Conservation (phyloP, 768 basidiomycete species). For the Boletus fagicola region DNA sequence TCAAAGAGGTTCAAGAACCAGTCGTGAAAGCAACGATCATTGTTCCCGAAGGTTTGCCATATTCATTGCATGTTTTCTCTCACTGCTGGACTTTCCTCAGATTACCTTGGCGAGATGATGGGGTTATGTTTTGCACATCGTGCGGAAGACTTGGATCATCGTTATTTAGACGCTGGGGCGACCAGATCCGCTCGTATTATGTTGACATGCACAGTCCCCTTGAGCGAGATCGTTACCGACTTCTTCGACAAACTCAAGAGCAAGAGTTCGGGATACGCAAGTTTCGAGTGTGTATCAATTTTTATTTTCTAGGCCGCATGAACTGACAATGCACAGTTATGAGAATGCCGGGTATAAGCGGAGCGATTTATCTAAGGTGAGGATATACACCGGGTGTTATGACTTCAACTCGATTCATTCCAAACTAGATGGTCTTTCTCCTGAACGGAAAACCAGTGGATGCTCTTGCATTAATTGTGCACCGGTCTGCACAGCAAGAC, state of each 20-base stretch:
- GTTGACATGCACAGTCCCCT: slow-evolving; percentile 78
- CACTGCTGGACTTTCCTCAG: slow-evolving; percentile 37
- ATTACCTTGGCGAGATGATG: slow-evolving; percentile 96
- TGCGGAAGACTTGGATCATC: slow-evolving; percentile 79
- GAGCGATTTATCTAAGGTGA: slow-evolving; percentile 82
- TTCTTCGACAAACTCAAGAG: slow-evolving; percentile 96
- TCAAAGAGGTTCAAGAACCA: slow-evolving; percentile 85
- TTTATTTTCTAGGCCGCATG: not conserved
- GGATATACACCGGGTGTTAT: not conserved
- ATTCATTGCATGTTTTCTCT: not conserved
- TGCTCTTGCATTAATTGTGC: slow-evolving; percentile 89
- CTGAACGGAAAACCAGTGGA: slow-evolving; percentile 89
- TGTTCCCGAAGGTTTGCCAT: slow-evolving; percentile 75
- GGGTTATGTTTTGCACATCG: slow-evolving; percentile 85
- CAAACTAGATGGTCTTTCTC: slow-evolving; percentile 78
- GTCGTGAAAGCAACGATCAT: slow-evolving; percentile 93
- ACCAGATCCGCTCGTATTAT: slow-evolving; percentile 58
- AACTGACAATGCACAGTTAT: slow-evolving; percentile 56
- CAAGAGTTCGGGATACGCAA: slow-evolving; percentile 86
- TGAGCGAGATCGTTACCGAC: slow-evolving; percentile 90
- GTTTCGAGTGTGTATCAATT: slow-evolving; percentile 70
- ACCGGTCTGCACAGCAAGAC: slow-evolving; percentile 70
- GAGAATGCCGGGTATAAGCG: slow-evolving; percentile 88
- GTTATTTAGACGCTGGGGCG: slow-evolving; percentile 67
- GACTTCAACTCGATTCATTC: not conserved